phyloP scores from a whole-genome alignment of 2,329 filamentous ascomycete species.

The Exophiala dermatitidis region DNA sequence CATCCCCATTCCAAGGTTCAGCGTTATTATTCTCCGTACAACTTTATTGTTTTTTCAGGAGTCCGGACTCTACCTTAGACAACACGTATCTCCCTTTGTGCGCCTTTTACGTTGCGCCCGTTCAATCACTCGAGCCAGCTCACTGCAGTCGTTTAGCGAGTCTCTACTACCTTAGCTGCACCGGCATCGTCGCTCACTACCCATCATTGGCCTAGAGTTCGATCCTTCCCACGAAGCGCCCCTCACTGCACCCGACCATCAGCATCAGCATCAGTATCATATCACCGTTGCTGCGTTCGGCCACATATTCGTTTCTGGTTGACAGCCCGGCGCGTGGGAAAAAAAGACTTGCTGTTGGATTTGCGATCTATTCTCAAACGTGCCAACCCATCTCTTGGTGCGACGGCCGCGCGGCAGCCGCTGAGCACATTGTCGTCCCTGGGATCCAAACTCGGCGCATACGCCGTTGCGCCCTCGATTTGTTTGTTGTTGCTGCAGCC shows the following conservation, averaged over 20 bases:
- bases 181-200: not conserved
- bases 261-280: not conserved
- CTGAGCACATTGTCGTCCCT: not conserved
- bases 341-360: not conserved
- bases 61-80: not conserved
- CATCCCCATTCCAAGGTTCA: not conserved
- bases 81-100: not conserved
- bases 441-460: not conserved
- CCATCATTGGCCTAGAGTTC: not conserved
- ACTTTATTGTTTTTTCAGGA: not conserved
- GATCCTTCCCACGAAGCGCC: not conserved
- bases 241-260: not conserved
- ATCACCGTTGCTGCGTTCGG: no score
- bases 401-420: not conserved
- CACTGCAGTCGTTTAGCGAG: not conserved
- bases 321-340: not conserved
- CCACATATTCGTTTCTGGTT: no score
- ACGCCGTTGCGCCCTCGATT: not conserved
- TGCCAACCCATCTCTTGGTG: not conserved
- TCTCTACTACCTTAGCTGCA: not conserved
- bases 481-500: not conserved
- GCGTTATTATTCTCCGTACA: not conserved
- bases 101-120: not conserved
- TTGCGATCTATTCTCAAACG: not conserved
- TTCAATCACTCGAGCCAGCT: not conserved